Percentiles rank a stretch among this genome's conserved stretches.
These are phyloP conservation scores for Pulveroboletus sp. DNA, from an alignment of 768 basidiomycete species.

Conservation along the genomic window DNA sequence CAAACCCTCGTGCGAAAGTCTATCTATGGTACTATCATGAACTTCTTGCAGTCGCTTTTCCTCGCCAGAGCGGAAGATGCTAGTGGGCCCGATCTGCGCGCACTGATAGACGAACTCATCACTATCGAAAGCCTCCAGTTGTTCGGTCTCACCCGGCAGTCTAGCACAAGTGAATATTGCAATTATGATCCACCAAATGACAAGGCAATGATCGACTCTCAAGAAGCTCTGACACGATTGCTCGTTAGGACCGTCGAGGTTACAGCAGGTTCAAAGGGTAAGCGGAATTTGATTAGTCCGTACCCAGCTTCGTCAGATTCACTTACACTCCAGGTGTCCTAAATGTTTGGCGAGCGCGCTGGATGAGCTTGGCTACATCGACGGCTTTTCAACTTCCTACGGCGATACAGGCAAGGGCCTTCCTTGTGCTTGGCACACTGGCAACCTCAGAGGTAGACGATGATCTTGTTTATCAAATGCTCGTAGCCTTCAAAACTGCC, in stretches of 20 bases:
- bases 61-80: conserved; percentile 55
- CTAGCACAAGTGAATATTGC: conserved; percentile 64
- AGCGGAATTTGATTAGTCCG: conserved; percentile 12
- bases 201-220: conserved; percentile 52
- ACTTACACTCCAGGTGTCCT: conserved; percentile 49
- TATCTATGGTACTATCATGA: conserved; percentile 76
- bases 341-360: conserved; percentile 89
- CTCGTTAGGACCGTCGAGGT: conserved; percentile 60
- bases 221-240: conserved; percentile 62
- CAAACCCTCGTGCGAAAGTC: conserved; percentile 70
- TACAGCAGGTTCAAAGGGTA: conserved; percentile 67
- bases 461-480: conserved; percentile 89
- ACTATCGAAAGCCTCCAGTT: conserved; percentile 53
- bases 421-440: conserved; percentile 78
- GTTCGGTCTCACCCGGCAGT: conserved; percentile 68
- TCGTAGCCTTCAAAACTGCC: conserved; percentile 78
- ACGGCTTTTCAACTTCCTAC: conserved; percentile 89
- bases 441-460: conserved; percentile 84
- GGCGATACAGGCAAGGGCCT: conserved; percentile 83
- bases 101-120: conserved; percentile 58
- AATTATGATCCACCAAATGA: conserved; percentile 51
- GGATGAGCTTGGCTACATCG: conserved; percentile 86
- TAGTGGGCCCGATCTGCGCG: conserved; percentile 52
- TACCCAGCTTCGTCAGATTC: background rate
- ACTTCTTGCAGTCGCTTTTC: conserved; percentile 75